These are phyloP conservation scores for Kitagawia praeruptora DNA, from an alignment of 129 eudicot species.

Conservation along the genomic window DNA sequence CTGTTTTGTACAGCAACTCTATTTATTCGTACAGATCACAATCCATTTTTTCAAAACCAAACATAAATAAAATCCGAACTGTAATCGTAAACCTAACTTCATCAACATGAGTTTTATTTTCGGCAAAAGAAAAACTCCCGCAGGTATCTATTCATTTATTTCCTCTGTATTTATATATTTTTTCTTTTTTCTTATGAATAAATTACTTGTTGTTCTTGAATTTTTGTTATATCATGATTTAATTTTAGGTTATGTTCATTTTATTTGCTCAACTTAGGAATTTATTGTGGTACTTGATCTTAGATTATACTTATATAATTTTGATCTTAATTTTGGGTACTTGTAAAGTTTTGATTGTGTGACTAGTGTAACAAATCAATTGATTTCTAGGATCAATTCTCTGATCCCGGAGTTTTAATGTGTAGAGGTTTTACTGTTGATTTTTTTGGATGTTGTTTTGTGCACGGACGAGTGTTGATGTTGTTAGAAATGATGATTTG, in stretches of 20 bases:
- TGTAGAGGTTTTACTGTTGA: background rate
- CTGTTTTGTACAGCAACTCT: background rate
- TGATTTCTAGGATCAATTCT: too few species aligned
- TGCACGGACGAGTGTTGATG: background rate
- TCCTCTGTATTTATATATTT: too few species aligned
- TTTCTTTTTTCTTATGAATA: too few species aligned
- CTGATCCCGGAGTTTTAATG: background rate
- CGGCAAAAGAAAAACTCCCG: constrained; percentile 54
- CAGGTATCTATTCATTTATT: constrained; percentile 26
- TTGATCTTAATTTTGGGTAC: background rate
- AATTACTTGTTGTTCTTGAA: background rate
- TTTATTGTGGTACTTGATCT: background rate
- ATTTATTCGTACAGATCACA: background rate
- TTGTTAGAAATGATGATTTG: background rate
- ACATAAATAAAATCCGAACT: background rate
- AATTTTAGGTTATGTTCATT: too few species aligned
- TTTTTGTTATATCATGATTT: background rate
- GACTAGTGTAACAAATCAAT: background rate
- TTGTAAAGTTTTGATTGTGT: background rate
- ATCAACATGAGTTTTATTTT: constrained; percentile 48
- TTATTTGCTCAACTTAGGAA: background rate
- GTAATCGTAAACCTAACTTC: background rate
- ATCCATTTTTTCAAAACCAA: too few species aligned
- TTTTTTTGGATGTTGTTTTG: background rate
- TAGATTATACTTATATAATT: background rate